These are phyloP conservation scores for Geotrichum candidum DNA, from an alignment of 1,139 yeast genomes.

Conservation along the genomic window DNA sequence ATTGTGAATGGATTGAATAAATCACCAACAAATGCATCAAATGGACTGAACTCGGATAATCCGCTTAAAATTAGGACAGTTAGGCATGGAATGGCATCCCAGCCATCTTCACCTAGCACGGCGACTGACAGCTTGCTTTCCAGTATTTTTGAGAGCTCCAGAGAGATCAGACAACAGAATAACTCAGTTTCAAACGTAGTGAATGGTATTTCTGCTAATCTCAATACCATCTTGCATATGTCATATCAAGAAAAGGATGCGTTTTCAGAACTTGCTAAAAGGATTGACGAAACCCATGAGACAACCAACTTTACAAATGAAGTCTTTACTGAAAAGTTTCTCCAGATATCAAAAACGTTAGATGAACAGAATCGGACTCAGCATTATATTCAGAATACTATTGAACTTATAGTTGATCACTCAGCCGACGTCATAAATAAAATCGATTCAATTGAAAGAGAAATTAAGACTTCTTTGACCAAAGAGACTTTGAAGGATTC, in stretches of 20 bases:
- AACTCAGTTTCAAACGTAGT: neutral
- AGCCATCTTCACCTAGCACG: slow-evolving; percentile 18
- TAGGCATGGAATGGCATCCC: neutral
- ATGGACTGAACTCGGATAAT: neutral
- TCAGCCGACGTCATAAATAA: neutral
- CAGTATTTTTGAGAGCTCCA: neutral
- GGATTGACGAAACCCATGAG: neutral
- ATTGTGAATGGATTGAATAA: neutral
- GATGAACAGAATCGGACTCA: neutral
- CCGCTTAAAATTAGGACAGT: neutral
- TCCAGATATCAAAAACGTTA: slow-evolving; percentile 9
- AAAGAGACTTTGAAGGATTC: neutral
- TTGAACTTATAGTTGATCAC: neutral
- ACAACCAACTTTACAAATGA: neutral
- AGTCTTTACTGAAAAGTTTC: slow-evolving; percentile 7
- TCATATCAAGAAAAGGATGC: neutral
- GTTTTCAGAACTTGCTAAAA: neutral
- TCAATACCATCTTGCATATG: neutral
- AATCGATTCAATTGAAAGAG: neutral
- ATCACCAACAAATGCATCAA: neutral
- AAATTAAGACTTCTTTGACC: neutral
- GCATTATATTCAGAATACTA: neutral
- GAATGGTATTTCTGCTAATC: neutral
- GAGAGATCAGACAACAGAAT: neutral
- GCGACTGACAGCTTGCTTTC: slow-evolving; percentile 2